These are phyloP conservation scores for Fusarium robinianum DNA, from an alignment of 2,329 filamentous ascomycete species.

Conservation along the genomic window DNA sequence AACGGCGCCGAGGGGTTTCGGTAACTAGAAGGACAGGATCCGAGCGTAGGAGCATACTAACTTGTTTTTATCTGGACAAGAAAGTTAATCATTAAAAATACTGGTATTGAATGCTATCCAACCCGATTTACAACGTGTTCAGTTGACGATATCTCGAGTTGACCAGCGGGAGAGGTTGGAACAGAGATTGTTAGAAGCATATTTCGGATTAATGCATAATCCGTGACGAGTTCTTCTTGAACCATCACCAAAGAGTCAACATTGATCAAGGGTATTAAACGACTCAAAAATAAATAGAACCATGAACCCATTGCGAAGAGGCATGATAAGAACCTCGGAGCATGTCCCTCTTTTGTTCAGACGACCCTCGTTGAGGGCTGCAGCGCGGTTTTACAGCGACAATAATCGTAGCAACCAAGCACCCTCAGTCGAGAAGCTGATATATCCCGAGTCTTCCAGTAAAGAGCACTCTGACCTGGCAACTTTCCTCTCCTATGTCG, in stretches of 20 bases:
- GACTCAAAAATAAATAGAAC: slow-evolving; percentile 13
- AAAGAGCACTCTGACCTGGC: slow-evolving; percentile 64
- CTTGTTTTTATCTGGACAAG: slow-evolving; percentile 7
- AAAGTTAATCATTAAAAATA: no score
- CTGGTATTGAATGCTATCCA: no score
- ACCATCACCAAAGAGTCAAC: no score
- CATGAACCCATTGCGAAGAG: slow-evolving; percentile 19
- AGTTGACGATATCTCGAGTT: no score
- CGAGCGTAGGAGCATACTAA: background rate
- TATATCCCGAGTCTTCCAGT: slow-evolving; percentile 52
- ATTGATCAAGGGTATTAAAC: no score
- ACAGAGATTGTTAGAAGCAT: no score
- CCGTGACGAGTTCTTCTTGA: no score
- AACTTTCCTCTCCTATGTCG: slow-evolving; percentile 68
- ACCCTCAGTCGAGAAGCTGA: slow-evolving; percentile 18
- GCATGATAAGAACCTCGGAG: slow-evolving; percentile 8
- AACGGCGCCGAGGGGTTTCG: slow-evolving; percentile 14
- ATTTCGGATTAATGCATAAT: no score
- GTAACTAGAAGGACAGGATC: slow-evolving; percentile 1
- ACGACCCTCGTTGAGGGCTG: background rate
- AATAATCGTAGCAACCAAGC: slow-evolving; percentile 1
- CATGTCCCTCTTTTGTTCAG: background rate
- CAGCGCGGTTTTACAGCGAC: slow-evolving; percentile 14
- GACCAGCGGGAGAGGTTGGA: no score
- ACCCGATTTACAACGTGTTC: no score